Evolutionary conservation across 805 yeast genomes (phyloP).

Genomic region (Metschnikowia anglica): DNA sequence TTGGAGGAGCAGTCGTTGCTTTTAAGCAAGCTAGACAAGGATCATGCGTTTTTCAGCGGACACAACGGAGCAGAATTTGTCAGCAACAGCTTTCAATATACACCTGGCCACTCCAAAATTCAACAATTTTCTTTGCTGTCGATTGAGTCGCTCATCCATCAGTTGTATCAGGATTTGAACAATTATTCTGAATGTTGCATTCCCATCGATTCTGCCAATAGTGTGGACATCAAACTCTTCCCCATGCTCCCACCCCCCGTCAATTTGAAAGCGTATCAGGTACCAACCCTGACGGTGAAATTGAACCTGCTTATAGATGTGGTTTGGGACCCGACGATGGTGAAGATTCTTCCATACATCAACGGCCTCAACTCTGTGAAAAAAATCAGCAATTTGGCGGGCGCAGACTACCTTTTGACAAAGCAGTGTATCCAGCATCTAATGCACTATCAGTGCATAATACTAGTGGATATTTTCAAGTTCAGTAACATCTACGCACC

Average conservation of each 20-base stretch:
- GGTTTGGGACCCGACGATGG: conserved; percentile 97
- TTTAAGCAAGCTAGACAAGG: conserved; percentile 52
- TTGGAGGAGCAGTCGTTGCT: conserved; percentile 85
- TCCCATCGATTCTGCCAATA: conserved; percentile 85
- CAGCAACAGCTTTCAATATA: conserved; percentile 14
- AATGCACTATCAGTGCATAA: conserved; percentile 83
- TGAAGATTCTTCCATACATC: conserved; percentile 79
- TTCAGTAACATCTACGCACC: conserved; percentile 87
- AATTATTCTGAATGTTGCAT: conserved; percentile 95
- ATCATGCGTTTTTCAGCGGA: conserved; percentile 38
- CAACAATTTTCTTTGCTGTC: conserved; percentile 37
- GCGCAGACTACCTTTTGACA: conserved; percentile 75
- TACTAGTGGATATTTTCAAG: conserved; percentile 83
- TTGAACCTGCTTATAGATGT: conserved; percentile 73
- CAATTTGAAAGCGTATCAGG: conserved; percentile 74
- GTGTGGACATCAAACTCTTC: conserved; percentile 90
- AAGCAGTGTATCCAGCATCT: conserved; percentile 88
- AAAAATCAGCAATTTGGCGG: conserved; percentile 72
- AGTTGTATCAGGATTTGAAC: conserved; percentile 90
- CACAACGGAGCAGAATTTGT: conserved; percentile 9
- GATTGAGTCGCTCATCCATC: conserved; percentile 78
- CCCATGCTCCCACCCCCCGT: conserved; percentile 85
- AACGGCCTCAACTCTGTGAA: conserved; percentile 85
- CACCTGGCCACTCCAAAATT: conserved; percentile 39
- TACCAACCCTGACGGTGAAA: conserved; percentile 86